Evolutionary conservation across 1,284 basidiomycete genomes (phyloP), one percentile per base, ranked within the genome.

Genomic region (Amylostereum chailletii): DNA sequence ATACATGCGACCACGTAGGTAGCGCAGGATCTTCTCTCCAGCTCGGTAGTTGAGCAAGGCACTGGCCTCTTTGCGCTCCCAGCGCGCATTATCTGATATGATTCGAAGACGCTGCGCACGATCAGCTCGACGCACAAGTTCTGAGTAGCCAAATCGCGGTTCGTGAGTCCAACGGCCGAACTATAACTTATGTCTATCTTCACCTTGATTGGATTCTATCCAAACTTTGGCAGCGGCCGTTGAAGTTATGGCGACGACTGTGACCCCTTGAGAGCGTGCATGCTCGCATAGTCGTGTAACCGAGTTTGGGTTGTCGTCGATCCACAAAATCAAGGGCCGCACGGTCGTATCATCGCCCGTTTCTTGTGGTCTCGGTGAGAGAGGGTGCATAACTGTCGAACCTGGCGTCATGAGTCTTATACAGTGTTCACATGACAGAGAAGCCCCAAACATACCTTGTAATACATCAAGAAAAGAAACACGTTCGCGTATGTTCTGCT

Each of bases 11-110:
- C 54, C 52, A 30, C 54, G 52, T 26, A 55, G 42, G 50, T 55
- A 55, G 2, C 54, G 52, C n/a, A 55, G 41, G 37, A 55, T 51
- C 4, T 51, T 50, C 47, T 55, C 52, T 3, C 54, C 54, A 19
- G 54, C 54, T 27, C 49, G 47, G 34, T 49, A 31, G 45, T 53
- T 55, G 44, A 53, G 42, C 31, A 47, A 46, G 8, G 26, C 32
- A n/a, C 7, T 30, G 7, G 26, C 34, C 26, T 19, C 5, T n/a
- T 27, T 26, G 5, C 34, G 4, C 40, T 55, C 54, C 46, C 36
- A 47, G 7, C 54, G 48, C 27, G 45, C 40, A 39, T 53, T 53
- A 32, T 55, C 54, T 4, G 54, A 53, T 11, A 55, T 55, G 38
- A 53, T 41, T n/a, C 54, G 54, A 11, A 55, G 41, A 19, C 47